phyloP scores from a whole-genome alignment of 768 basidiomycete species.

The Tulasnella sp. region DNA sequence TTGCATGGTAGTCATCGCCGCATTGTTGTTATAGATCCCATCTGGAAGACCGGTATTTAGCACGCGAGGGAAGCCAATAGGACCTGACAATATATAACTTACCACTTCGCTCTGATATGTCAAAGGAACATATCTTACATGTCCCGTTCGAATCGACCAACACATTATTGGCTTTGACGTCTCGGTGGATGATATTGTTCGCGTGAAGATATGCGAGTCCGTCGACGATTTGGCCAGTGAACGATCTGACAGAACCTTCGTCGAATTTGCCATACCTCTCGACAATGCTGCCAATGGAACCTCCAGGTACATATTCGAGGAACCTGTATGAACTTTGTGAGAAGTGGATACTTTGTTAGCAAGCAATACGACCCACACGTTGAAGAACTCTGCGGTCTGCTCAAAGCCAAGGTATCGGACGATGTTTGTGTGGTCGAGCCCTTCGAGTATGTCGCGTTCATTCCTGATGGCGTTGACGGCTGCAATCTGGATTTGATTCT shows the following conservation, averaged over 20 bases:
- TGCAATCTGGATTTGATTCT: conserved; percentile 69
- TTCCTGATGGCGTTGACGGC: conserved; percentile 87
- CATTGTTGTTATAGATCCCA: conserved; percentile 63
- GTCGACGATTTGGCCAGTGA: conserved; percentile 81
- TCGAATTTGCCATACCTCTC: conserved; percentile 88
- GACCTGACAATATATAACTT: too few species aligned
- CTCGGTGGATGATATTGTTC: conserved; percentile 85
- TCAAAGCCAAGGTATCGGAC: conserved; percentile 96
- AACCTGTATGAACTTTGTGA: conserved; percentile 73
- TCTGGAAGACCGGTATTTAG: too few species aligned
- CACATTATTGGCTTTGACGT: conserved; percentile 97
- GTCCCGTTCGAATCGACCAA: conserved; percentile 84
- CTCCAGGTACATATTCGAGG: conserved; percentile 97
- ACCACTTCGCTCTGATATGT: conserved; percentile 87
- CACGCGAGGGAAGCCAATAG: too few species aligned
- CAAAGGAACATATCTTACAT: conserved; percentile 98
- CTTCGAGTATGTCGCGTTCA: conserved; percentile 93
- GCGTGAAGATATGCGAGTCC: conserved; percentile 91
- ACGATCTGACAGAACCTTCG: conserved; percentile 84
- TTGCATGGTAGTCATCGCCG: conserved; percentile 88
- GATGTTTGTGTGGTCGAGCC: conserved; percentile 93
- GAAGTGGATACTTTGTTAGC: too few species aligned
- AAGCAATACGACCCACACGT: conserved; percentile 91
- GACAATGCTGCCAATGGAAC: conserved; percentile 83
- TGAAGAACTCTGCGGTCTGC: conserved; percentile 75